Base-by-base conservation (phyloP, 371 early-diverging fungal species). In the Syncephalastrum racemosum region DNA sequence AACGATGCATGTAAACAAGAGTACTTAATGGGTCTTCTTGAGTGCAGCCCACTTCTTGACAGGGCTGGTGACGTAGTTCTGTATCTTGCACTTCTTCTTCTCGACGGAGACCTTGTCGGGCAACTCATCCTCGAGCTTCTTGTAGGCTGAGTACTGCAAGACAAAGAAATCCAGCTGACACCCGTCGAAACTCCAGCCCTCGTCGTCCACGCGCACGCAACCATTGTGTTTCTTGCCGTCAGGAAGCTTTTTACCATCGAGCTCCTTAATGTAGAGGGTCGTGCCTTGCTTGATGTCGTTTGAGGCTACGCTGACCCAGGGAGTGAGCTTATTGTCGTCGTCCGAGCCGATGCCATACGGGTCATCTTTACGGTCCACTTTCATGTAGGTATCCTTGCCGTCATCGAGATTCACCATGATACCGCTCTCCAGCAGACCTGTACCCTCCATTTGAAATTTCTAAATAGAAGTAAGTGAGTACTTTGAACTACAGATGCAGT, bases 171-270 rank as follows among this genome's bases (percentile, higher is more conserved):
- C 73, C 14, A 73, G 31, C 42, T 68, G 69, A 51, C 73, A 73
- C 6, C 56, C 52, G 41, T 53, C 55, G 40, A 73, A 67, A 36
- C 64, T 64, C 75, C 75, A 75, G 1, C 71, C 68, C 25, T 63
- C 57, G 36, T 75, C 75, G 44, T 75, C 75, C 13, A 75, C 75
- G 42, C 70, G 63, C 13, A 75, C 75, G 58, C 75, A 75, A 6
- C 75, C 75, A 60, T 75, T 75, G 59, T 75, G 75, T 4, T 50
- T 59, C 50, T 64, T 63, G 42, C 75, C 71, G 43, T 71, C 62
- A 15, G 71, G 67, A 1, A 75, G 53, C 41, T 62, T 54, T 6
- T 56, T 14, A 13, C 74, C 74, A 42, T 73, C 67, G 44, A 73
- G 50, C 23, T 71, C 60, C 42, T 68, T 64, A 52, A 75, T 59